Evolutionary conservation across 305 asterid species (phyloP).

Genomic region (Fraxinus xanthoxyloides): DNA sequence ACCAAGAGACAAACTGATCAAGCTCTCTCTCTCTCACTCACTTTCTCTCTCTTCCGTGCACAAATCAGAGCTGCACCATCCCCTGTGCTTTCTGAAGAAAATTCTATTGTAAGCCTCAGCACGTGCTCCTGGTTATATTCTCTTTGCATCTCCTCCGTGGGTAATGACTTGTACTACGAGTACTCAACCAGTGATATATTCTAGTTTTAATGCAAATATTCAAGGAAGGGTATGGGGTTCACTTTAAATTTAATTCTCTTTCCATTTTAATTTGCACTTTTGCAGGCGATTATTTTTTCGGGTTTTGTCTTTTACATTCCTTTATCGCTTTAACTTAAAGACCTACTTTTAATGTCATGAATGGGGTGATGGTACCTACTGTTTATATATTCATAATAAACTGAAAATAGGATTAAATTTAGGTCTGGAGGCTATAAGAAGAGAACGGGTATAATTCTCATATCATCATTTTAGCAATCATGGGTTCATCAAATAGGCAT

Average conservation of each 20-base stretch:
- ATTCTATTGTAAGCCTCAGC: slow-evolving; percentile 60
- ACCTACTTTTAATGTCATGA: not conserved
- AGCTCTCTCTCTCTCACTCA: slow-evolving; percentile 25
- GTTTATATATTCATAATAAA: not conserved
- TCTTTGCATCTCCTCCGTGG: slow-evolving; percentile 48
- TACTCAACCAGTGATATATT: slow-evolving; percentile 40
- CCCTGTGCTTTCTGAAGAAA: slow-evolving; percentile 38
- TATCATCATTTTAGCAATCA: slow-evolving; percentile 24
- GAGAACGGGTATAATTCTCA: not conserved
- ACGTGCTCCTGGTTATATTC: slow-evolving; percentile 63
- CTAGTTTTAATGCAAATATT: slow-evolving; percentile 24
- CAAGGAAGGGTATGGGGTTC: slow-evolving; percentile 51
- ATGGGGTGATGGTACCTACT: not conserved
- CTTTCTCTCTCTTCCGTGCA: slow-evolving; percentile 20
- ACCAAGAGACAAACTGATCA: slow-evolving; percentile 51
- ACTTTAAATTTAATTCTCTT: slow-evolving; percentile 55
- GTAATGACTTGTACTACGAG: slow-evolving; percentile 30
- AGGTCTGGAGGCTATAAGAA: not conserved
- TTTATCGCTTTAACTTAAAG: not conserved
- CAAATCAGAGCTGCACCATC: slow-evolving; percentile 15
- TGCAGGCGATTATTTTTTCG: slow-evolving; percentile 80
- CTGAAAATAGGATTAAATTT: not conserved
- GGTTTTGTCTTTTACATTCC: slow-evolving; percentile 45
- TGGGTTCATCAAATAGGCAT: slow-evolving; percentile 90
- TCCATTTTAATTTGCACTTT: slow-evolving; percentile 42